Conservation (phyloP, 1,284 basidiomycete genomes). For the Marasmius fiardii region DNA sequence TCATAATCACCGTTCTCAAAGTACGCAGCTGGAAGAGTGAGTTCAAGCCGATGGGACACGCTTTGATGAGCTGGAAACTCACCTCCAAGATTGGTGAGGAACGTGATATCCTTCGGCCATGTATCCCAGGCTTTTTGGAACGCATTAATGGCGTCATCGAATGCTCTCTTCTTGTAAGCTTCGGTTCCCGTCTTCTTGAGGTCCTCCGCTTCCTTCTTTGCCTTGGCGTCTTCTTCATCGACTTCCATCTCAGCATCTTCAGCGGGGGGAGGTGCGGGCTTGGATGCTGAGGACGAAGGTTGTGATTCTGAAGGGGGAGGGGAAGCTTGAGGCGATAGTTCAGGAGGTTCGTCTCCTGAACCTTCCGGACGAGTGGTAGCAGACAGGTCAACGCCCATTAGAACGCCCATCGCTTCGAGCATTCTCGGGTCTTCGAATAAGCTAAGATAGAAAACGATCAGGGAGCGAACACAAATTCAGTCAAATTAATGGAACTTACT, state of each 20-base stretch:
- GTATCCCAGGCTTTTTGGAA: slow-evolving; percentile 91
- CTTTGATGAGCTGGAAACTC: slow-evolving; percentile 23
- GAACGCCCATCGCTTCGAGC: slow-evolving; percentile 90
- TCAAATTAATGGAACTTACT: slow-evolving; percentile 28
- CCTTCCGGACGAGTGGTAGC: slow-evolving; percentile 86
- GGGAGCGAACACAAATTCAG: background rate
- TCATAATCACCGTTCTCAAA: slow-evolving; percentile 93
- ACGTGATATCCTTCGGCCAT: slow-evolving; percentile 93
- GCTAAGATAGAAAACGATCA: slow-evolving; percentile 24
- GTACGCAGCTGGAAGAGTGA: slow-evolving; percentile 65
- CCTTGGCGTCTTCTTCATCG: slow-evolving; percentile 58
- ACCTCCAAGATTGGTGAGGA: slow-evolving; percentile 88
- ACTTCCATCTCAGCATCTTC: slow-evolving; percentile 65
- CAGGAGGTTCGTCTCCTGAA: slow-evolving; percentile 65
- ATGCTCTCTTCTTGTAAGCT: slow-evolving; percentile 85
- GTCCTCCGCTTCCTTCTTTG: slow-evolving; percentile 72
- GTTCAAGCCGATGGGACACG: slow-evolving; percentile 1
- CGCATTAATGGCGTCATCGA: slow-evolving; percentile 68
- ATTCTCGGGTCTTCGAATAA: slow-evolving; percentile 83
- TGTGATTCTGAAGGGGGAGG: slow-evolving; percentile 41
- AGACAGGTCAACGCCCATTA: slow-evolving; percentile 94
- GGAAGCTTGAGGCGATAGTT: slow-evolving; percentile 38
- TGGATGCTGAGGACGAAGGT: slow-evolving; percentile 32
- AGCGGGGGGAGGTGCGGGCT: slow-evolving; percentile 32
- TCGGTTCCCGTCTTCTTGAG: slow-evolving; percentile 79